Evolutionary conservation across 768 basidiomycete genomes (phyloP).

Genomic region (Sutorius australiensis): DNA sequence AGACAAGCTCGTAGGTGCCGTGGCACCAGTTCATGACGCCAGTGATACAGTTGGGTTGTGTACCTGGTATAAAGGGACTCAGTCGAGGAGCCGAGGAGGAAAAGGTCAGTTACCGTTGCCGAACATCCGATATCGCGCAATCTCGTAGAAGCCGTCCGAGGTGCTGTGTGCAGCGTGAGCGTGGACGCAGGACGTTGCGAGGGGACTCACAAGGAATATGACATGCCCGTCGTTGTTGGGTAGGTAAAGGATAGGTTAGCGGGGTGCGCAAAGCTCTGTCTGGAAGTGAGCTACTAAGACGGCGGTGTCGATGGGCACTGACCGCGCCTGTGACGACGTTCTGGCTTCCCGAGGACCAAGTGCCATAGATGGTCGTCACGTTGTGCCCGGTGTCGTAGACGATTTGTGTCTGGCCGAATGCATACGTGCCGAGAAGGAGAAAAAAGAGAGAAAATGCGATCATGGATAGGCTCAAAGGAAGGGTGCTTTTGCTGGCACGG

Average conservation of each 20-base stretch:
- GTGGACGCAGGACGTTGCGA: neutral
- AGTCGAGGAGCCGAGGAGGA: neutral
- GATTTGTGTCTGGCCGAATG: conserved; percentile 35
- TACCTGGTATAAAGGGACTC: conserved; percentile 42
- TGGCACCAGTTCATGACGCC: conserved; percentile 89
- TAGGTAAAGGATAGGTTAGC: conserved; percentile 78
- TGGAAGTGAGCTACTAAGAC: neutral
- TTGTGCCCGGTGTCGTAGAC: conserved; percentile 52
- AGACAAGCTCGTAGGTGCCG: conserved; percentile 62
- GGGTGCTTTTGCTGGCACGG: conserved; percentile 8
- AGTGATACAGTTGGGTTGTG: conserved; percentile 83
- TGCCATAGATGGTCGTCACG: conserved; percentile 66
- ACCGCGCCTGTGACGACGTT: conserved; percentile 80
- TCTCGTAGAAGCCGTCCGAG: conserved; percentile 75
- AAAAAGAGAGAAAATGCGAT: conserved; percentile 25
- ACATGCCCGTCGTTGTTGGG: conserved; percentile 81
- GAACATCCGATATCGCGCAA: conserved; percentile 85
- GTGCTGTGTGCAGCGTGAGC: conserved; percentile 43
- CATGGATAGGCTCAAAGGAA: conserved; percentile 4
- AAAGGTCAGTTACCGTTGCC: conserved; percentile 60
- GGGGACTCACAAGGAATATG: conserved; percentile 76
- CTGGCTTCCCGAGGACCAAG: conserved; percentile 81
- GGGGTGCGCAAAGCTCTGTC: conserved; percentile 81
- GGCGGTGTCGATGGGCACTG: conserved; percentile 33
- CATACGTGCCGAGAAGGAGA: conserved; percentile 26